A percentile compares a stretch with the other conserved stretches of the same genome.
These are phyloP conservation scores for Peltaster fructicola DNA, from an alignment of 2,329 filamentous ascomycete species.

Conservation along the genomic window DNA sequence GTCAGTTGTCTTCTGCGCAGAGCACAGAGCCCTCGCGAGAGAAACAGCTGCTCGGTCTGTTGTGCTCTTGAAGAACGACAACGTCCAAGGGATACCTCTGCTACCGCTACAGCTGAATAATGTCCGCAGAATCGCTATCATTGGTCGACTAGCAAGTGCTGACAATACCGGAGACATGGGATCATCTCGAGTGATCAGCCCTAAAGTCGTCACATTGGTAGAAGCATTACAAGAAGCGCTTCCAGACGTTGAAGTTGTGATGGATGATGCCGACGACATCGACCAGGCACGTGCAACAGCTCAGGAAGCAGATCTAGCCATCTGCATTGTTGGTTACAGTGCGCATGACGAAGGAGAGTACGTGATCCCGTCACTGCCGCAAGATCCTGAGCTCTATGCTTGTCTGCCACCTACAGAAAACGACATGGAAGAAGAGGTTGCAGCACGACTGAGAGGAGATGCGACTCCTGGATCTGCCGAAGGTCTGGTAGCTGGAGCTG, in stretches of 20 bases:
- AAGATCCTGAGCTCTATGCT: slow-evolving; percentile 3
- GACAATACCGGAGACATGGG: slow-evolving; percentile 6
- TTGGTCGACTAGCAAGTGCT: slow-evolving; percentile 6
- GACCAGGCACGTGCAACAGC: slow-evolving; percentile 3
- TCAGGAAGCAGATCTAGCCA: slow-evolving; percentile 2
- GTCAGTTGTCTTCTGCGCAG: slow-evolving; percentile 4
- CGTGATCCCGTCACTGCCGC: slow-evolving; percentile 5
- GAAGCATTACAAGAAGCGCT: slow-evolving; percentile 5
- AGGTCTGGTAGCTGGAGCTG: slow-evolving; percentile 2
- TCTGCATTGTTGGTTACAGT: slow-evolving; percentile 5
- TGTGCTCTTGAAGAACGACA: slow-evolving; percentile 8
- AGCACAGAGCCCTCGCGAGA: slow-evolving; percentile 6
- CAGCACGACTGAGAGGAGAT: neutral
- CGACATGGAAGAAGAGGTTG: slow-evolving; percentile 1
- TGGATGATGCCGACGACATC: slow-evolving; percentile 4
- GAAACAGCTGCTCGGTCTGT: slow-evolving; percentile 6
- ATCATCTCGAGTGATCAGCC: slow-evolving; percentile 6
- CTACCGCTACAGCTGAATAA: slow-evolving; percentile 1
- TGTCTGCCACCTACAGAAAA: slow-evolving; percentile 4
- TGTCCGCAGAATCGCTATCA: slow-evolving; percentile 4
- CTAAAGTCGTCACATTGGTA: slow-evolving; percentile 5
- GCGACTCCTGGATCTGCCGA: neutral
- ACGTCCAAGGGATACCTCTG: neutral
- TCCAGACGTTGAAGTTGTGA: slow-evolving; percentile 1
- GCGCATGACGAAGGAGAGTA: slow-evolving; percentile 5